These are phyloP conservation scores for Exophiala xenobiotica DNA, from an alignment of 2,329 filamentous ascomycete genomes.

Conservation along the genomic window DNA sequence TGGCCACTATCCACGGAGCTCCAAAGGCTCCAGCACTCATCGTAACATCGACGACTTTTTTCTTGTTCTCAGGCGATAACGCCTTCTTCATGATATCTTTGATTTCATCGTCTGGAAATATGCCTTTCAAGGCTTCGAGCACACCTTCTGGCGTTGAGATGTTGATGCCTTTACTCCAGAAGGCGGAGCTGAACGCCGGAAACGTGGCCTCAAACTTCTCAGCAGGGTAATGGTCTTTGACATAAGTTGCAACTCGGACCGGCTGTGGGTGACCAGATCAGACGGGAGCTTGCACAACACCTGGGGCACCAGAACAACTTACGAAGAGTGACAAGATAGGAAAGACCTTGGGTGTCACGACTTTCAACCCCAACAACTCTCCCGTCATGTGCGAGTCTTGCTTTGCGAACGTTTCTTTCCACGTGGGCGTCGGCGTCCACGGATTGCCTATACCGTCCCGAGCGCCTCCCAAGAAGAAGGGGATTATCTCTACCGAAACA, in stretches of 20 bases:
- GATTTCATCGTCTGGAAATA: conserved; percentile 23
- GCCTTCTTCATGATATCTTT: conserved; percentile 24
- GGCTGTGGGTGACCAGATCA: conserved; percentile 2
- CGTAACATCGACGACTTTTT: conserved; percentile 21
- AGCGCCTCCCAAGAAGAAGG: conserved; percentile 20
- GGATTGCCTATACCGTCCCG: conserved; percentile 19
- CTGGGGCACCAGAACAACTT: too few species aligned
- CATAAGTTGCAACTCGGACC: conserved; percentile 24
- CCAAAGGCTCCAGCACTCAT: conserved; percentile 22
- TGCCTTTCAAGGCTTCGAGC: conserved; percentile 17
- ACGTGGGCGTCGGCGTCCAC: conserved; percentile 15
- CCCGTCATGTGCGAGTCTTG: conserved; percentile 20
- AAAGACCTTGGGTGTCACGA: conserved; percentile 17
- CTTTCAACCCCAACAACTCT: conserved; percentile 17
- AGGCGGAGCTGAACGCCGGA: conserved; percentile 21
- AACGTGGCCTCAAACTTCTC: conserved; percentile 24
- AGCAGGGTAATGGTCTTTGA: conserved; percentile 24
- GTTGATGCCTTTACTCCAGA: conserved; percentile 26
- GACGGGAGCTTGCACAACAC: too few species aligned
- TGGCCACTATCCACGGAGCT: conserved; percentile 20
- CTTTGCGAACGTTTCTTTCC: conserved; percentile 15
- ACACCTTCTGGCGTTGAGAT: conserved; percentile 21
- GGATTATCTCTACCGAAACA: conserved; percentile 21
- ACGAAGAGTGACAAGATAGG: conserved; percentile 25
- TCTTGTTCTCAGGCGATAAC: conserved; percentile 19